These are phyloP conservation scores for Penicillium sp. DNA, from an alignment of 2,329 filamentous ascomycete genomes.

Conservation along the genomic window DNA sequence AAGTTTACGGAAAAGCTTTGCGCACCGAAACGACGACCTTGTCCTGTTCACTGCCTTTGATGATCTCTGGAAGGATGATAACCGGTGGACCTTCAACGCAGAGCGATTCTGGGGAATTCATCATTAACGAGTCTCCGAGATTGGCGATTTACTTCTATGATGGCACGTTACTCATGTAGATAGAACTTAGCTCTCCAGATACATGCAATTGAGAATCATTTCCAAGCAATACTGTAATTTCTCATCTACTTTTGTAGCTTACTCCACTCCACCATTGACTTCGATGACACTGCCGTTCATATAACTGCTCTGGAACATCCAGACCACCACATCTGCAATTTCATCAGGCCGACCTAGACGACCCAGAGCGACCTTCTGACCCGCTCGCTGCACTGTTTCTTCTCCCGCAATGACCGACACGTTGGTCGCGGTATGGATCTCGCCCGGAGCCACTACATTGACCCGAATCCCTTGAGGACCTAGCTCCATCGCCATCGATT, in stretches of 20 bases:
- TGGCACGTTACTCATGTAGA: slow-evolving; percentile 1
- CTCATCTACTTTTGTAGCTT: neutral
- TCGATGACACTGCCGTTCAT: neutral
- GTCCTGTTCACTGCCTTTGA: slow-evolving; percentile 79
- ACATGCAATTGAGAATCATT: neutral
- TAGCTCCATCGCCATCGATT: neutral
- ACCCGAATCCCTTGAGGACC: neutral
- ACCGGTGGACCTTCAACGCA: slow-evolving; percentile 61
- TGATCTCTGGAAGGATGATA: slow-evolving; percentile 72
- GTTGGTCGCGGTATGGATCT: neutral
- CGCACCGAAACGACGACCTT: slow-evolving; percentile 41
- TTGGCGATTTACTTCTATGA: neutral
- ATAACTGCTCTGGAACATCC: neutral
- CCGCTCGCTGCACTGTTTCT: neutral
- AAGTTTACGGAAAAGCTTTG: slow-evolving; percentile 63
- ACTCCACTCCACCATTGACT: neutral
- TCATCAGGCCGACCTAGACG: neutral
- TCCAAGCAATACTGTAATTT: neutral
- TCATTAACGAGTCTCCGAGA: neutral
- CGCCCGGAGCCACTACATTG: neutral
- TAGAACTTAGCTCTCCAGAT: slow-evolving; percentile 1
- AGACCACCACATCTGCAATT: neutral
- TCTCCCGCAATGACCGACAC: neutral
- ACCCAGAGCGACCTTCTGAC: neutral
- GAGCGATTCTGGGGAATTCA: slow-evolving; percentile 75